Evolutionary conservation across 345 rosid genomes (phyloP).

Genomic region (Murraya paniculata): DNA sequence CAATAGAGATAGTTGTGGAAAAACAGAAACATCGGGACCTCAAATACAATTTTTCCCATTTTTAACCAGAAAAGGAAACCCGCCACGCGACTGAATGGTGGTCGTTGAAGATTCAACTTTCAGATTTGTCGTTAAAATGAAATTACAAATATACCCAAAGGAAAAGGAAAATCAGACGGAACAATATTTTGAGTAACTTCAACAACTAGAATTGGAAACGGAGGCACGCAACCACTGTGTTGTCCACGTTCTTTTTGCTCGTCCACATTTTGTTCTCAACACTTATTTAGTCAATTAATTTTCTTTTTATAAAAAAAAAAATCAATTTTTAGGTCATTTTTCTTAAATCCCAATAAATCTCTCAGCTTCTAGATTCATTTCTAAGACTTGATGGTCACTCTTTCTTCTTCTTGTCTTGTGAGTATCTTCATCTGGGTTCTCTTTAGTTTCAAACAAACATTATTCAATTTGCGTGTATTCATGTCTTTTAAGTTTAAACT

Average conservation of each 20-base stretch:
- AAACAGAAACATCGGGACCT: neutral
- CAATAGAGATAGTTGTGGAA: too few relatives aligned
- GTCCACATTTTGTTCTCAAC: neutral
- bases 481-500: neutral
- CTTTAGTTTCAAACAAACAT: neutral
- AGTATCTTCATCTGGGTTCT: slow-evolving; percentile 24
- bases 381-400: neutral
- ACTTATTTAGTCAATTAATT: neutral
- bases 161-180: neutral
- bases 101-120: neutral
- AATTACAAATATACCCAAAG: neutral
- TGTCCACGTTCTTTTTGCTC: slow-evolving; percentile 4
- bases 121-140: neutral
- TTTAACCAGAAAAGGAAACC: too few relatives aligned
- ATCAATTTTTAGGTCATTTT: neutral
- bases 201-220: neutral
- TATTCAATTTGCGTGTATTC: neutral
- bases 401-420: slow-evolving; percentile 15
- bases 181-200: neutral
- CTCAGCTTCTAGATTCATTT: neutral
- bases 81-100: neutral
- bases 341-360: neutral
- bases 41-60: neutral
- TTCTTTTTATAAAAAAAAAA: neutral
- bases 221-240: neutral